These are phyloP conservation scores for Lichtheimia hyalospora DNA, from an alignment of 371 early-diverging fungal species.

Conservation along the genomic window DNA sequence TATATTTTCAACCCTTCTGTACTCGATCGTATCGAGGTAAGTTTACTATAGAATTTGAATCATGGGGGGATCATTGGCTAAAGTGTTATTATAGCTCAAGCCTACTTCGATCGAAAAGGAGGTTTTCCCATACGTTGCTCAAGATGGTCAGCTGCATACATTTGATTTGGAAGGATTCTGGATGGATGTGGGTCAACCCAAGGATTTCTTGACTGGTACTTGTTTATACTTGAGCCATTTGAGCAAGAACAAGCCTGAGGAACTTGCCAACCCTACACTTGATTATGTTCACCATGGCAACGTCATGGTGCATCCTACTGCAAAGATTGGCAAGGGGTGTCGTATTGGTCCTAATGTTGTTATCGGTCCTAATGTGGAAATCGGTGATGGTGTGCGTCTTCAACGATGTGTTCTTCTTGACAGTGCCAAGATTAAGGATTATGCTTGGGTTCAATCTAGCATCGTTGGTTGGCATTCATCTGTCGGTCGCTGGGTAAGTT, in stretches of 20 bases:
- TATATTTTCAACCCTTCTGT: conserved; percentile 96
- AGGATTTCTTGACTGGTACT: conserved; percentile 96
- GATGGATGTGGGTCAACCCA: conserved; percentile 99
- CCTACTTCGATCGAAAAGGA: conserved; percentile 99
- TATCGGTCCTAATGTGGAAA: conserved; percentile 88
- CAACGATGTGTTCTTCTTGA: conserved; percentile 91
- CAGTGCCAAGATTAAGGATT: conserved; percentile 82
- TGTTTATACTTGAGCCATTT: conserved; percentile 89
- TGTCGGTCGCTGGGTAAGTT: conserved; percentile 79
- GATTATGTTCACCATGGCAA: conserved; percentile 79
- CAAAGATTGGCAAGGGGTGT: conserved; percentile 91
- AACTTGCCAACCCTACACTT: conserved; percentile 57
- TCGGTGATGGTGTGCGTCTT: conserved; percentile 96
- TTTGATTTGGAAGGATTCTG: conserved; percentile 98
- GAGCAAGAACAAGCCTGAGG: conserved; percentile 69
- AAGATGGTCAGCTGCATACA: conserved; percentile 80
- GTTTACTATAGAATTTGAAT: background rate
- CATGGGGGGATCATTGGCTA: no score
- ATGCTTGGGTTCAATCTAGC: conserved; percentile 86
- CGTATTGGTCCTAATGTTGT: conserved; percentile 95
- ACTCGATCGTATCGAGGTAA: conserved; percentile 87
- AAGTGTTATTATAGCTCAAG: conserved; percentile 53
- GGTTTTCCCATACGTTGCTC: conserved; percentile 94
- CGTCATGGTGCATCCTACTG: conserved; percentile 88
- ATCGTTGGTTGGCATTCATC: conserved; percentile 98